Base-by-base conservation (phyloP, 352 stramenopile species). In the Globisporangium canariense region DNA sequence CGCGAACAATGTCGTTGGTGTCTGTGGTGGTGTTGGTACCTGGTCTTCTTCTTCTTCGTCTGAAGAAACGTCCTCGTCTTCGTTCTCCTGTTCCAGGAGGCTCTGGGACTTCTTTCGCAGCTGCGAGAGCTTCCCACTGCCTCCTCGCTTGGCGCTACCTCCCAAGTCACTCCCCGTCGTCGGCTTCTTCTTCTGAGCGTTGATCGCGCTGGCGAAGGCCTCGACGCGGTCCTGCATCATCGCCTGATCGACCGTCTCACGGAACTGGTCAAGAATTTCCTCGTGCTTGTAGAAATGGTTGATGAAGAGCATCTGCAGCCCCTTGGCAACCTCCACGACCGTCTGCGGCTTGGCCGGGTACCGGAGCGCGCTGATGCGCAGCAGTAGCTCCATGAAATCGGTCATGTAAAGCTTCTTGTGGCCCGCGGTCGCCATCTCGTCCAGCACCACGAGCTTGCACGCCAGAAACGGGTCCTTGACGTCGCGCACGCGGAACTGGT, bases 331-430 rank as follows among this genome's bases (percentile, higher is more conserved):
- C 41, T 90, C 83, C 0, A 13, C n/a, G 11, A 84, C 64, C 0
- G 67, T 69, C 34, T 73, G 25, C 1, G 74, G 68, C 49, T 58
- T 66, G 34, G 79, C 73, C 11, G 83, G 83, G 43, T 90, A 90
- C 62, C 83, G 81, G 38, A 89, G 65, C 38, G 82, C 64, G 36
- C 73, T 77, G 32, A 90, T 67, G 16, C 83, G 83, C 63, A 90
- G 60, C 18, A 90, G 65, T 3, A 92, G 69, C 71, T 92, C 83
- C 77, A 92, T 90, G 32, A 92, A 92, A 50, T 92, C 83, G 16
- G 79, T 89, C 36, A 90, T 68, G 54, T 76, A 88, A 14, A 92
- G 73, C 54, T 90, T 88, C 65, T 90, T 90, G 69, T 90, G 80
- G 25, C 78, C 78, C 1, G 76, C 64, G 2, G 78, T 88, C 10